These are phyloP conservation scores for Cornus suecica DNA, from an alignment of 148 eudicot genomes.

Conservation along the genomic window DNA sequence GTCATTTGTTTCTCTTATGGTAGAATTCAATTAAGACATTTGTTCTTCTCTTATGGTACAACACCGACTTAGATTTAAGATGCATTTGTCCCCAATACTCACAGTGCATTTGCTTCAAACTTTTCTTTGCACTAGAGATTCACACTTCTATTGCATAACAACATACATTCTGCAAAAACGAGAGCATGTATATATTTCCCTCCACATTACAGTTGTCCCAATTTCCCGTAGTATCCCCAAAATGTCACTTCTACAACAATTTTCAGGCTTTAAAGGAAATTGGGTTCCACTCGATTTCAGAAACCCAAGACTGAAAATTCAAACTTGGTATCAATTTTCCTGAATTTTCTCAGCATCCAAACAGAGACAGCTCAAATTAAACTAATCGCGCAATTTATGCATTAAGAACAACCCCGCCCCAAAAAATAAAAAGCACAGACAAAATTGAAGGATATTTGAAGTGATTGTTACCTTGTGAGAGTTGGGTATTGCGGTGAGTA, in stretches of 20 bases:
- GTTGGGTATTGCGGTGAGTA: constrained; percentile 61
- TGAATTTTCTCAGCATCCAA: neutral
- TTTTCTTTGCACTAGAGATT: too few relatives aligned
- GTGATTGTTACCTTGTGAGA: constrained; percentile 40
- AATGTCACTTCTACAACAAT: neutral
- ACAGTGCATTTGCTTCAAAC: too few relatives aligned
- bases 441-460: neutral
- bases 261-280: neutral
- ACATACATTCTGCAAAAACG: too few relatives aligned
- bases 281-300: neutral
- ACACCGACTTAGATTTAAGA: too few relatives aligned
- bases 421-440: neutral
- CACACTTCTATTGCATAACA: neutral
- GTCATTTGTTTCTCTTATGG: neutral
- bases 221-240: neutral
- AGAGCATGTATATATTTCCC: too few relatives aligned
- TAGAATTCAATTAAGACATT: too few relatives aligned
- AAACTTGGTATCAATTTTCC: neutral
- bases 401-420: too few relatives aligned
- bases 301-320: neutral
- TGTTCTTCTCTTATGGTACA: neutral
- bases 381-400: too few relatives aligned
- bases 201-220: too few relatives aligned
- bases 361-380: neutral
- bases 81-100: too few relatives aligned